A percentile compares a stretch with the other conserved stretches of the same genome.
Conservation (phyloP, 73 alveolate genomes). For the Loxodes magnus region DNA sequence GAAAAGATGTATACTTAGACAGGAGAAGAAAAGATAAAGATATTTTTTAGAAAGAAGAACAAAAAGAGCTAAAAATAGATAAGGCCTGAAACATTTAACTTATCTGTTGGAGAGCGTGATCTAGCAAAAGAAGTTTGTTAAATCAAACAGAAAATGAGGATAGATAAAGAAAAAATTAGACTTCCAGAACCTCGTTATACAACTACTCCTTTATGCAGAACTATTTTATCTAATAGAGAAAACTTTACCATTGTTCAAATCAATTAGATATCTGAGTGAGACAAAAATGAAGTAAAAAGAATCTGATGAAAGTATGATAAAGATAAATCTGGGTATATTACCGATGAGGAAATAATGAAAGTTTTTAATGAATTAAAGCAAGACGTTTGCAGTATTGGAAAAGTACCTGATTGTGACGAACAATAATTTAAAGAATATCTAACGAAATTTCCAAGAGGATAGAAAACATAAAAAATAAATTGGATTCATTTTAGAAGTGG, state of each 20-base stretch:
- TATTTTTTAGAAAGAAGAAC: no score
- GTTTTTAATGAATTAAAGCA: slow-evolving; percentile 30
- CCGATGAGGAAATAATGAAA: slow-evolving; percentile 58
- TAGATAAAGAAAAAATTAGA: slow-evolving; percentile 34
- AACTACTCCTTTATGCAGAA: slow-evolving; percentile 48
- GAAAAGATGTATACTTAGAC: slow-evolving; percentile 44
- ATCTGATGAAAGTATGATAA: slow-evolving; percentile 76
- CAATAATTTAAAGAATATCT: slow-evolving; percentile 32
- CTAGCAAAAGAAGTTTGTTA: slow-evolving; percentile 63
- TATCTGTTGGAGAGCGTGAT: slow-evolving; percentile 72
- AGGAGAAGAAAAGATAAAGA: slow-evolving; percentile 34
- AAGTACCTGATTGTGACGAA: slow-evolving; percentile 48
- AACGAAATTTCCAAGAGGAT: slow-evolving; percentile 44
- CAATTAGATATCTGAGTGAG: slow-evolving; percentile 85
- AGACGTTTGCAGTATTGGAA: slow-evolving; percentile 65
- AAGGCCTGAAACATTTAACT: slow-evolving; percentile 43
- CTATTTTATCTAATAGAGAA: slow-evolving; percentile 60
- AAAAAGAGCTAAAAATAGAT: slow-evolving; percentile 28
- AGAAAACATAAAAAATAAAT: slow-evolving; percentile 24
- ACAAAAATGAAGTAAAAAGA: slow-evolving; percentile 72
- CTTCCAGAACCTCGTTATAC: slow-evolving; percentile 20
- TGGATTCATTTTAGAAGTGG: slow-evolving; percentile 64
- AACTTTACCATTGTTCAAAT: slow-evolving; percentile 54
- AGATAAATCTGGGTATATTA: slow-evolving; percentile 68
- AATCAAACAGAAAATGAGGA: slow-evolving; percentile 34